A percentile compares a stretch with the other conserved stretches of the same genome.
phyloP scores from a whole-genome alignment of 2,329 filamentous ascomycete genomes.

The Biscogniauxia mediterranea region DNA sequence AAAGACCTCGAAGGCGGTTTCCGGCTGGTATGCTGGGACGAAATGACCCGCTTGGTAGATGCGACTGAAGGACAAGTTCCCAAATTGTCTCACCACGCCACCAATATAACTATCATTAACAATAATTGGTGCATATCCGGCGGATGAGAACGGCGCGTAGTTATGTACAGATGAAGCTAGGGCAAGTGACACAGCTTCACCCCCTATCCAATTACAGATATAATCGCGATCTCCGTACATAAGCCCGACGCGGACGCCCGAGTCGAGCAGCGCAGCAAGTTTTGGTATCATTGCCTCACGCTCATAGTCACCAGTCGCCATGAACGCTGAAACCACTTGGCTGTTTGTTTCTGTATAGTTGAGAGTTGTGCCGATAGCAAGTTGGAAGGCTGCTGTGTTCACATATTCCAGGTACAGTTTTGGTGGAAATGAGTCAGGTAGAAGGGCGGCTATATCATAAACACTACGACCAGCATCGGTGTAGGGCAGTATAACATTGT shows the following conservation, averaged over 20 bases:
- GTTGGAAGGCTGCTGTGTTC: conserved; percentile 52
- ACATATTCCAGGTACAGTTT: conserved; percentile 54
- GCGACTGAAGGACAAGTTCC: conserved; percentile 58
- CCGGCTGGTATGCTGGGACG: conserved; percentile 46
- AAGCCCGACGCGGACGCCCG: conserved; percentile 51
- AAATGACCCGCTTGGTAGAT: conserved; percentile 54
- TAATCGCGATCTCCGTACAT: conserved; percentile 57
- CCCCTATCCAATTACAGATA: conserved; percentile 47
- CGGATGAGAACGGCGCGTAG: conserved; percentile 52
- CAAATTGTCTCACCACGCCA: conserved; percentile 64
- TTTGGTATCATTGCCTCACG: conserved; percentile 32
- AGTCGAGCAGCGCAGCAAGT: conserved; percentile 47
- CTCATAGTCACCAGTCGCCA: conserved; percentile 23
- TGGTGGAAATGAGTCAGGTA: conserved; percentile 49
- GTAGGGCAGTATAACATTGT: conserved; percentile 55
- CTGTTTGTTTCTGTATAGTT: conserved; percentile 51
- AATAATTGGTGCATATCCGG: conserved; percentile 64
- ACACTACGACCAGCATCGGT: conserved; percentile 18
- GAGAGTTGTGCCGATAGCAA: conserved; percentile 53
- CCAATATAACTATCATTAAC: conserved; percentile 48
- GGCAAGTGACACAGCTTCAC: conserved; percentile 46
- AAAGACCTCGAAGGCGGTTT: conserved; percentile 44
- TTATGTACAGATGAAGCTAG: conserved; percentile 43
- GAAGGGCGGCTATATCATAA: conserved; percentile 32
- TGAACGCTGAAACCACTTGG: conserved; percentile 45